phyloP scores from a whole-genome alignment of 805 yeast species.

The Monosporozyma servazzii region DNA sequence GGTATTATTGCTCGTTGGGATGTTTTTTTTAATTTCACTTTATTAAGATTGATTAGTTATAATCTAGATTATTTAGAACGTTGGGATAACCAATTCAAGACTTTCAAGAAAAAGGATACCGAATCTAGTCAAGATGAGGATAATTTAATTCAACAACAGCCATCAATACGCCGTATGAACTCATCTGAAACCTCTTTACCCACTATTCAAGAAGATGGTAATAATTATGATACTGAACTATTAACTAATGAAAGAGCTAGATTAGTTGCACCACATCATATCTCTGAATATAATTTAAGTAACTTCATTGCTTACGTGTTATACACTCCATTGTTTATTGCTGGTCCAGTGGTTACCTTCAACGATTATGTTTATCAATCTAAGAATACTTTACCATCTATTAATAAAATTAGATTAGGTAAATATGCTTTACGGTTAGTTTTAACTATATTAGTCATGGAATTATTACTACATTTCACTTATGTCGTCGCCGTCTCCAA shows the following conservation, averaged over 20 bases:
- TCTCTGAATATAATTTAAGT: conserved; percentile 48
- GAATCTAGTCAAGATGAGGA: background rate
- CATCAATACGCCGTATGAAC: background rate
- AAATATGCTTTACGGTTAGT: conserved; percentile 60
- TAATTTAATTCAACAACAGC: background rate
- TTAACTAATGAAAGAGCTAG: conserved; percentile 52
- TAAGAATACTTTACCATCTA: conserved; percentile 48
- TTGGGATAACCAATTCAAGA: conserved; percentile 38
- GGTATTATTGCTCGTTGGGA: conserved; percentile 93
- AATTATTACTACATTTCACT: conserved; percentile 72
- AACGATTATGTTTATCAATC: conserved; percentile 83
- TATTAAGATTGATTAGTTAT: conserved; percentile 75
- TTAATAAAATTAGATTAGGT: conserved; percentile 41
- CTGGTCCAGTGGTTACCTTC: conserved; percentile 90
- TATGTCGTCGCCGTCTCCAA: conserved; percentile 92
- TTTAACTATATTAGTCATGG: conserved; percentile 80
- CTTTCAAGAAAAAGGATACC: background rate
- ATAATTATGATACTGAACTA: conserved; percentile 10
- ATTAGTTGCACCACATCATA: conserved; percentile 51
- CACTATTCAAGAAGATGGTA: conserved; percentile 14
- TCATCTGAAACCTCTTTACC: conserved; percentile 6
- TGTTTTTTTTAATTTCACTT: conserved; percentile 84
- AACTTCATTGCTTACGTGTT: conserved; percentile 70
- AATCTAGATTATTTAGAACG: conserved; percentile 63
- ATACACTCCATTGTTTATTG: conserved; percentile 85